Conservation (phyloP, 768 basidiomycete genomes). For the Termitomyces sp. region DNA sequence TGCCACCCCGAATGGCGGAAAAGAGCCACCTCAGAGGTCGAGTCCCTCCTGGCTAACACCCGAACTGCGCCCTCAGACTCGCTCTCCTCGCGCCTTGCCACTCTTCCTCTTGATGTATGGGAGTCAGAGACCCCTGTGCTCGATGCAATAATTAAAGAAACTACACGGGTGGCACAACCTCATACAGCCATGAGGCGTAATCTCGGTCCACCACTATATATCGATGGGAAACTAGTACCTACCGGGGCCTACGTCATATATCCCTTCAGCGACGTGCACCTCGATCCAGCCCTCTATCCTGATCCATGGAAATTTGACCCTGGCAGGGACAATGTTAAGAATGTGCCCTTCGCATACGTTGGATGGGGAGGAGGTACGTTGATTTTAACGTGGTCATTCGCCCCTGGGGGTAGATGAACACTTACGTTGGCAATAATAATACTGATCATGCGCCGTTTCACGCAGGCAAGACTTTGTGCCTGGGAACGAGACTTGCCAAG, state of each 20-base stretch:
- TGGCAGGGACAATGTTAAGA: slow-evolving; percentile 36
- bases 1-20: slow-evolving; percentile 60
- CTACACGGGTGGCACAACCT: slow-evolving; percentile 73
- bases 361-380: slow-evolving; percentile 78
- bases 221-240: slow-evolving; percentile 65
- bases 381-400: slow-evolving; percentile 3
- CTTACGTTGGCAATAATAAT: slow-evolving; percentile 5
- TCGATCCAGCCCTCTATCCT: slow-evolving; percentile 64
- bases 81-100: slow-evolving; percentile 43
- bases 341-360: slow-evolving; percentile 54
- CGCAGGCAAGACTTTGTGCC: slow-evolving; percentile 63
- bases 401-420: slow-evolving; percentile 1
- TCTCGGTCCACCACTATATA: slow-evolving; percentile 63
- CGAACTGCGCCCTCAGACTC: slow-evolving; percentile 21
- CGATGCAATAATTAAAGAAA: slow-evolving; percentile 71
- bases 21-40: slow-evolving; percentile 57
- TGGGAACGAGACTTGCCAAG: slow-evolving; percentile 71
- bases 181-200: slow-evolving; percentile 80
- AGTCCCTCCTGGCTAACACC: slow-evolving; percentile 42
- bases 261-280: slow-evolving; percentile 77
- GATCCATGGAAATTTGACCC: slow-evolving; percentile 81
- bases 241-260: slow-evolving; percentile 74
- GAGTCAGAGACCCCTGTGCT: slow-evolving; percentile 64
- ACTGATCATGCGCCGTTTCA: slow-evolving; percentile 6
- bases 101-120: slow-evolving; percentile 66